A percentile compares a stretch with the other conserved stretches of the same genome.
phyloP scores from a whole-genome alignment of 768 basidiomycete genomes.

The Boletus vinaceobasis region DNA sequence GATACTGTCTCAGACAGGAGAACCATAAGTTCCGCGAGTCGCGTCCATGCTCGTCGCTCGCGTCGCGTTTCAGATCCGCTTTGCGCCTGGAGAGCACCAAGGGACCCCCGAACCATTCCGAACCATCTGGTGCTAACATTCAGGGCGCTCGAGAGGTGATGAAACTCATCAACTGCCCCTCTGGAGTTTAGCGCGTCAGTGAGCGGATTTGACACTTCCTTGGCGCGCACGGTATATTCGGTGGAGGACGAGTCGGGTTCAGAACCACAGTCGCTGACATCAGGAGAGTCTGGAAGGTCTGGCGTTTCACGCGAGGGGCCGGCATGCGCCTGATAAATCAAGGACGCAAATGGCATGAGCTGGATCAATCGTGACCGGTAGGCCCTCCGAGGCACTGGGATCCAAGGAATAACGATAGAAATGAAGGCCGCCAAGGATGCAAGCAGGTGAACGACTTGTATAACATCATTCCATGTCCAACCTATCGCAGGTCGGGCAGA shows the following conservation, averaged over 20 bases:
- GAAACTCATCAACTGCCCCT: conserved; percentile 39
- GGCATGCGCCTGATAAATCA: conserved; percentile 3
- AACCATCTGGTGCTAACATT: conserved; percentile 36
- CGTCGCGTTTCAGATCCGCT: conserved; percentile 23
- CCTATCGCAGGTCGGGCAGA: conserved; percentile 14
- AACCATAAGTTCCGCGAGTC: conserved; percentile 46
- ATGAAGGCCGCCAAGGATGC: conserved; percentile 63
- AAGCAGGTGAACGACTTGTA: conserved; percentile 64
- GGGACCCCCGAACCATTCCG: conserved; percentile 32
- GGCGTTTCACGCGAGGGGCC: not conserved
- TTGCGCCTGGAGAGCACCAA: conserved; percentile 2
- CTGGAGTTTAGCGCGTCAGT: conserved; percentile 32
- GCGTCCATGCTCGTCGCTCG: conserved; percentile 49
- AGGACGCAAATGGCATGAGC: conserved; percentile 25
- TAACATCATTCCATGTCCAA: conserved; percentile 49
- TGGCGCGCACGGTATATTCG: conserved; percentile 23
- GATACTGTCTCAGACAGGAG: conserved; percentile 30
- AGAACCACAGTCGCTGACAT: conserved; percentile 24
- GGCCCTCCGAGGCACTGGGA: conserved; percentile 29
- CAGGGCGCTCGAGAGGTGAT: conserved; percentile 37
- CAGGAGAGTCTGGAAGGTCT: conserved; percentile 26
- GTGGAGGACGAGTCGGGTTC: conserved; percentile 31
- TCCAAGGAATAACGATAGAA: conserved; percentile 50
- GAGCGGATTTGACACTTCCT: conserved; percentile 15
- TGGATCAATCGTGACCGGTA: conserved; percentile 23